Conservation (phyloP, 345 rosid species). For the Mallotus nudiflorus region DNA sequence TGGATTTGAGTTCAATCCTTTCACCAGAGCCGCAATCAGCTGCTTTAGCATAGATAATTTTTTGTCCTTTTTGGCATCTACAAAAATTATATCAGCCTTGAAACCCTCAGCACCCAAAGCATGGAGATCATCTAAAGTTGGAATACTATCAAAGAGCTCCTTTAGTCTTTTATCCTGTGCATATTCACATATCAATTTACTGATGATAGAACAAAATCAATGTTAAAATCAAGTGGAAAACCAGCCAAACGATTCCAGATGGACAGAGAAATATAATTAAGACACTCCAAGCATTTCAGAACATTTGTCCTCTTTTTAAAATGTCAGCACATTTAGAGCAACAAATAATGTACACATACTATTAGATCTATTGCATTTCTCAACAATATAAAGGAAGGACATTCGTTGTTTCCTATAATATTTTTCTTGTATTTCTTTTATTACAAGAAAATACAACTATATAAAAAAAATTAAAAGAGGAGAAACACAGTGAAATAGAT, state of each 20-base stretch:
- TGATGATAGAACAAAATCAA: background rate
- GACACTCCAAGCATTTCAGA: background rate
- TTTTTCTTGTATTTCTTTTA: background rate
- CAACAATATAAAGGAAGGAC: background rate
- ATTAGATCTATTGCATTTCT: background rate
- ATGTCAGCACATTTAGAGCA: conserved; percentile 1
- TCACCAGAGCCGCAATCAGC: conserved; percentile 66
- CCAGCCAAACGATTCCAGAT: background rate
- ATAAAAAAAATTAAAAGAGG: background rate
- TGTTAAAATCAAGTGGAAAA: background rate
- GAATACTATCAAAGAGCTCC: conserved; percentile 66
- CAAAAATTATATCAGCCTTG: conserved; percentile 80
- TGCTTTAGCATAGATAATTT: conserved; percentile 88
- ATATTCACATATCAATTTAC: conserved; percentile 11
- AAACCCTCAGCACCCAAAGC: conserved; percentile 72
- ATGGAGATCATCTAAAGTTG: conserved; percentile 85
- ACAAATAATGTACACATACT: background rate
- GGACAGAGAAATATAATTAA: background rate
- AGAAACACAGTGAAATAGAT: background rate
- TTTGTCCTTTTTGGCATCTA: conserved; percentile 81
- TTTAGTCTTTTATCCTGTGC: conserved; percentile 81
- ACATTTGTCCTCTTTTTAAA: background rate
- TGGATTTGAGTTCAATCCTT: conserved; percentile 87
- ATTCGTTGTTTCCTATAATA: background rate
- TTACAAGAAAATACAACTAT: background rate